Conservation (phyloP, 2,329 filamentous ascomycete species). For the Penicillium sp. region DNA sequence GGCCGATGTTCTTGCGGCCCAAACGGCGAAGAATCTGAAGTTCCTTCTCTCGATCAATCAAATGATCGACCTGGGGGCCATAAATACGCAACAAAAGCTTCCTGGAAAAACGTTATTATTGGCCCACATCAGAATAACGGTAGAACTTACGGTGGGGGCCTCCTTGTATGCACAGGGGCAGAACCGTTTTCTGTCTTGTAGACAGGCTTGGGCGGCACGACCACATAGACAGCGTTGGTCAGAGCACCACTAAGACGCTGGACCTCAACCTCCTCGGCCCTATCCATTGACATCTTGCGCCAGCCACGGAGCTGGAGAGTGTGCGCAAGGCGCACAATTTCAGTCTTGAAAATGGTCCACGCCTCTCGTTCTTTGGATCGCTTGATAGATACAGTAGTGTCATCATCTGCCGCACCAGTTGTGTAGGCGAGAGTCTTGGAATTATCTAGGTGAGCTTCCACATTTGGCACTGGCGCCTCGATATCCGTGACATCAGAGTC, state of each 20-base stretch:
- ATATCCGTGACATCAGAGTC: conserved; percentile 83
- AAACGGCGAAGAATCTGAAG: conserved; percentile 82
- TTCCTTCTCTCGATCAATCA: conserved; percentile 92
- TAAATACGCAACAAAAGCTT: conserved; percentile 91
- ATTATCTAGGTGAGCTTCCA: conserved; percentile 84
- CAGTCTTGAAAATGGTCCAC: conserved; percentile 86
- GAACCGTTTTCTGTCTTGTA: conserved; percentile 42
- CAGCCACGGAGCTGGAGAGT: conserved; percentile 89
- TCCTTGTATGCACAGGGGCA: conserved; percentile 41
- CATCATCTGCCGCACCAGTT: conserved; percentile 46
- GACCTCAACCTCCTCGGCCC: conserved; percentile 46
- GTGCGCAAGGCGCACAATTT: conserved; percentile 86
- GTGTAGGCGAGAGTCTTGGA: conserved; percentile 83
- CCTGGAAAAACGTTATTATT: conserved; percentile 30
- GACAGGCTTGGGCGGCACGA: conserved; percentile 69
- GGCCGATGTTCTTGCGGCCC: conserved; percentile 89
- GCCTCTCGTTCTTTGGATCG: conserved; percentile 70
- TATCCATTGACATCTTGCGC: conserved; percentile 69
- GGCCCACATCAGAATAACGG: neutral
- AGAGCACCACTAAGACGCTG: conserved; percentile 74
- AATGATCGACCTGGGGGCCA: conserved; percentile 89
- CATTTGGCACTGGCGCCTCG: conserved; percentile 80
- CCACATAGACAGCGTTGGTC: conserved; percentile 95
- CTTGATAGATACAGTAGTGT: conserved; percentile 46
- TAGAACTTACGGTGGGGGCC: conserved; percentile 54